Conservation (phyloP, 257 asterid genomes). For the Paraleonurus japonicus region DNA sequence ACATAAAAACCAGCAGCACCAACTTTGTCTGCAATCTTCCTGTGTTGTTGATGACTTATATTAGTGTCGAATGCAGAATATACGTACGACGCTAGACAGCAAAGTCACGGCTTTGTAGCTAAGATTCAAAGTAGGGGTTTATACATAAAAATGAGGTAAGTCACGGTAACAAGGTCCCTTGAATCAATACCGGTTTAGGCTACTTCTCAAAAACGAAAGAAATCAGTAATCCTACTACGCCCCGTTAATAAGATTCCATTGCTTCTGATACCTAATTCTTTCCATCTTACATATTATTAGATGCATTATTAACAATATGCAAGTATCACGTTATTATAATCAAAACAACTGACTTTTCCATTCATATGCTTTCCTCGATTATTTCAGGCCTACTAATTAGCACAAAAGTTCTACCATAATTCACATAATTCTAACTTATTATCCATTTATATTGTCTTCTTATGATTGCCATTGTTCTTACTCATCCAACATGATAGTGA, state of each 20-base stretch:
- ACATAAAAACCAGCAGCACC: constrained; percentile 59
- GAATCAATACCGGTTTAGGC: background rate
- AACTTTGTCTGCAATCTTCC: constrained; percentile 70
- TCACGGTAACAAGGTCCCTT: background rate
- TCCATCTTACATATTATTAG: background rate
- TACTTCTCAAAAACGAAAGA: background rate
- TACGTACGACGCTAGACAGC: too few relatives aligned
- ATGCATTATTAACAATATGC: background rate
- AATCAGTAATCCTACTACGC: background rate
- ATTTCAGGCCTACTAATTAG: background rate
- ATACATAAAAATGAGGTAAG: too few relatives aligned
- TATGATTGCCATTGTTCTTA: too few relatives aligned
- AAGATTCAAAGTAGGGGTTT: too few relatives aligned
- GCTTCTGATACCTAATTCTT: background rate
- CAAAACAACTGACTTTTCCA: background rate
- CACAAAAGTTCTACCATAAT: background rate
- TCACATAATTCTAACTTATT: background rate
- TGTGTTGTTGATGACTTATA: constrained; percentile 12
- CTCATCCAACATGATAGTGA: background rate
- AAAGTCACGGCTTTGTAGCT: too few relatives aligned
- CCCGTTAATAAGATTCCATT: too few relatives aligned
- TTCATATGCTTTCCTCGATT: background rate
- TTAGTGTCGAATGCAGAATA: background rate
- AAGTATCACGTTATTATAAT: background rate
- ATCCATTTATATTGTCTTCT: background rate